Percentiles rank a stretch among this genome's conserved stretches.
Evolutionary conservation across 2,329 filamentous ascomycete species (phyloP).

Genomic region (Zopfia rhizophila): DNA sequence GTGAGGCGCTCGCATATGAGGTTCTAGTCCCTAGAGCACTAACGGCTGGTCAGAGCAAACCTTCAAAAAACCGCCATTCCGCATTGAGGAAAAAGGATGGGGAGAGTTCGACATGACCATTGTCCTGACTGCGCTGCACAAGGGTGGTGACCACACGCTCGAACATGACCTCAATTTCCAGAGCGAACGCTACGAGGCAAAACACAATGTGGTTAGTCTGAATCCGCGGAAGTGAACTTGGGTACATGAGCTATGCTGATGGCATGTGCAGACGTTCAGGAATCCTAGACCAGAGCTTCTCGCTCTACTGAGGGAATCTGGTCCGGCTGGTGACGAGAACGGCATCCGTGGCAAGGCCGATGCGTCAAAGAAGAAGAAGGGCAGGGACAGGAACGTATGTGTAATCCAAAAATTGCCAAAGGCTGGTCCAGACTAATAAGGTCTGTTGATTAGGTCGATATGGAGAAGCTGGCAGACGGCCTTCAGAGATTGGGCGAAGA

Average conservation of each 20-base stretch:
- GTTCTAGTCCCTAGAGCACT: conserved; percentile 5
- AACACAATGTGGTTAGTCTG: conserved; percentile 74
- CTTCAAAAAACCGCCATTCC: conserved; percentile 86
- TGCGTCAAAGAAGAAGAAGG: conserved; percentile 79
- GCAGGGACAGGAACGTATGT: conserved; percentile 71
- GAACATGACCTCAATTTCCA: conserved; percentile 93
- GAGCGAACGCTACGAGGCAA: conserved; percentile 81
- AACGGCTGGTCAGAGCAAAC: conserved; percentile 67
- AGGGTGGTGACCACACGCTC: conserved; percentile 82
- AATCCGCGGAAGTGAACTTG: neutral
- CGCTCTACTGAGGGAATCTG: conserved; percentile 81
- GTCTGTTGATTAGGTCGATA: conserved; percentile 70
- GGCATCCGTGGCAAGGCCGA: conserved; percentile 73
- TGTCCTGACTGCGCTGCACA: conserved; percentile 82
- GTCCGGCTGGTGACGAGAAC: conserved; percentile 73
- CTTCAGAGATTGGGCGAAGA: conserved; percentile 91
- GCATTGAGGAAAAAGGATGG: conserved; percentile 94
- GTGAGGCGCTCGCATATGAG: conserved; percentile 69
- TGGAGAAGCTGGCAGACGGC: conserved; percentile 95
- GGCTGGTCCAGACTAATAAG: conserved; percentile 3
- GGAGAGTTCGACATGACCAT: conserved; percentile 98
- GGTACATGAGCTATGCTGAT: conserved; percentile 6
- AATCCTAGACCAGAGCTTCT: conserved; percentile 91
- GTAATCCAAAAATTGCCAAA: conserved; percentile 36
- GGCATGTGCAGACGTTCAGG: conserved; percentile 73